phyloP scores from a whole-genome alignment of 345 rosid species.

The Populus simonii region DNA sequence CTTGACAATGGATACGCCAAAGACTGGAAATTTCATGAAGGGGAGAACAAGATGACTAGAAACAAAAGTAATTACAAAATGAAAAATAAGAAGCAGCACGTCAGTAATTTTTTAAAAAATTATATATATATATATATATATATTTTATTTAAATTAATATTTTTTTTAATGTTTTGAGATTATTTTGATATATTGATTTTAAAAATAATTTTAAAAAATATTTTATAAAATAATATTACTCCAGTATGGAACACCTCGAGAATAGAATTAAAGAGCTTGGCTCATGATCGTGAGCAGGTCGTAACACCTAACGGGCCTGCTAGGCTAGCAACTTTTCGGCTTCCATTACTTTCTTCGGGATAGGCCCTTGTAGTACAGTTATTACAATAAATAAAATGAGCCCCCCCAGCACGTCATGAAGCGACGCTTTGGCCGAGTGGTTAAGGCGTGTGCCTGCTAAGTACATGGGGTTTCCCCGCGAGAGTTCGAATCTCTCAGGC shows the following conservation, averaged over 20 bases:
- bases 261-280: too few species aligned
- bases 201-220: too few species aligned
- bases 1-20: not conserved
- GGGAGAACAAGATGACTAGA: not conserved
- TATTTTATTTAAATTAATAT: too few species aligned
- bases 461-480: conserved; percentile 83
- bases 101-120: too few species aligned
- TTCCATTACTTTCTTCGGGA: not conserved
- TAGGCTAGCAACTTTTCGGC: not conserved
- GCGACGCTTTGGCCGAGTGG: conserved; percentile 87
- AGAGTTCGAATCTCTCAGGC: conserved; percentile 80
- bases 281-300: too few species aligned
- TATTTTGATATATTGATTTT: too few species aligned
- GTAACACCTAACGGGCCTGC: not conserved
- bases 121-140: too few species aligned
- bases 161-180: too few species aligned
- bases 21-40: not conserved
- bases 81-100: too few species aligned
- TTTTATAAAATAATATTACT: too few species aligned
- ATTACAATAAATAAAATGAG: accelerated
- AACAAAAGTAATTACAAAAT: too few species aligned
- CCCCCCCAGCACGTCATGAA: accelerated
- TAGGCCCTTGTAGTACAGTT: accelerated
- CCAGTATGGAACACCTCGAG: too few species aligned
- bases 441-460: conserved; percentile 93